Conservation (phyloP, 2,329 filamentous ascomycete genomes). For the Venturia carpophila region DNA sequence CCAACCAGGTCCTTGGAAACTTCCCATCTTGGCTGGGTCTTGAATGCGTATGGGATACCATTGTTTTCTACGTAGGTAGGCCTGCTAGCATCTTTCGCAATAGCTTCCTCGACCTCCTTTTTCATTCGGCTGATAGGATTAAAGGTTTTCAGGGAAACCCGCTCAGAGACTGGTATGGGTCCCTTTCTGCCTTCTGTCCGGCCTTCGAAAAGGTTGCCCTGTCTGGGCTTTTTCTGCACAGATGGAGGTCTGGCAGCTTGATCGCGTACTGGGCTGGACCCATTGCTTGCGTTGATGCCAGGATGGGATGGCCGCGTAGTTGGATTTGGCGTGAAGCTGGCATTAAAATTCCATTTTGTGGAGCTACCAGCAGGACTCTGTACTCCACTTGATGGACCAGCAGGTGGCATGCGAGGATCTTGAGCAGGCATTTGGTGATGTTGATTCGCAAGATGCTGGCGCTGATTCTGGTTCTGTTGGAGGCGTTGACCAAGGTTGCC, state of each 20-base stretch:
- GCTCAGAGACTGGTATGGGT: constrained; percentile 52
- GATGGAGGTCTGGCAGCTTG: constrained; percentile 20
- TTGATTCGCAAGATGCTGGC: constrained; percentile 8
- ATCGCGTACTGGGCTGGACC: constrained; percentile 62
- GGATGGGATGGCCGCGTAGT: constrained; percentile 43
- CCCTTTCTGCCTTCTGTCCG: constrained; percentile 39
- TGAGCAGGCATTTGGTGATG: constrained; percentile 29
- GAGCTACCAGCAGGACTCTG: constrained; percentile 45
- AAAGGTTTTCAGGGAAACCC: constrained; percentile 49
- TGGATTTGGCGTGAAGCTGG: constrained; percentile 72
- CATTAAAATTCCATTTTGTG: constrained; percentile 53
- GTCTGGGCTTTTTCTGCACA: not conserved
- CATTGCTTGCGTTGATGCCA: constrained; percentile 44
- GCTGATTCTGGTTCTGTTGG: constrained; percentile 13
- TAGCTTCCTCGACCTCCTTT: constrained; percentile 51
- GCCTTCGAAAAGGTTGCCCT: constrained; percentile 47
- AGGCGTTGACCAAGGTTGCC: constrained; percentile 17
- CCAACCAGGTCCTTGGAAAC: constrained; percentile 62
- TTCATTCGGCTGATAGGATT: constrained; percentile 62
- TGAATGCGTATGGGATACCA: constrained; percentile 76
- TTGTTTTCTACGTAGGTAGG: constrained; percentile 64
- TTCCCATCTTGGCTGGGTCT: constrained; percentile 80
- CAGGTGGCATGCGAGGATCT: constrained; percentile 63
- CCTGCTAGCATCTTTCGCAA: constrained; percentile 40
- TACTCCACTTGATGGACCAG: constrained; percentile 54